Evolutionary conservation across 78 protist genomes (phyloP).

Genomic region (Dictyostelium brefeldianum): DNA sequence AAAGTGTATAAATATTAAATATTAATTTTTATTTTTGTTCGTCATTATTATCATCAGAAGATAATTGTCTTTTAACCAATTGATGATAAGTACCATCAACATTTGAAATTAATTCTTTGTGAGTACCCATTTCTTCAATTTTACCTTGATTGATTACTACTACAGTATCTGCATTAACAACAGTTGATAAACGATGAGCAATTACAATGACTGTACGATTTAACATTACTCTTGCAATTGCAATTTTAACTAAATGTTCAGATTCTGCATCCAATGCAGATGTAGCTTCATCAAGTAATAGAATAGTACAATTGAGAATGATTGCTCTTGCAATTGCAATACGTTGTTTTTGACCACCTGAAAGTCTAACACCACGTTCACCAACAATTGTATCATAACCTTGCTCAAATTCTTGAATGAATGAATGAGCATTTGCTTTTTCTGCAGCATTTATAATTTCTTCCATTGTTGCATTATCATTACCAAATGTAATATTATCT

Average conservation of each 20-base stretch:
- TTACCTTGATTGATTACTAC: constrained; percentile 90
- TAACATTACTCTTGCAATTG: constrained; percentile 74
- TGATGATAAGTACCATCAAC: constrained; percentile 53
- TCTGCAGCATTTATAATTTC: constrained; percentile 85
- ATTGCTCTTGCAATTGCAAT: constrained; percentile 91
- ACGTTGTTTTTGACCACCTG: constrained; percentile 93
- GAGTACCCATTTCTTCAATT: constrained; percentile 95
- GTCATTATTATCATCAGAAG: constrained; percentile 1
- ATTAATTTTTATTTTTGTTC: background rate
- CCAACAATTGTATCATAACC: constrained; percentile 90
- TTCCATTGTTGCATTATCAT: constrained; percentile 50
- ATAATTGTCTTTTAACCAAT: constrained; percentile 65
- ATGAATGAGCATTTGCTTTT: constrained; percentile 94
- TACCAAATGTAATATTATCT: constrained; percentile 92
- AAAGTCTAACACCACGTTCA: constrained; percentile 89
- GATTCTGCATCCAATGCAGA: constrained; percentile 92
- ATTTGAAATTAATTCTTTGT: constrained; percentile 87
- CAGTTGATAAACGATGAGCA: constrained; percentile 96
- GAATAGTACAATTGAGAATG: constrained; percentile 86
- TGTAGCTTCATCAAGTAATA: constrained; percentile 98
- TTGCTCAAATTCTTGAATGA: constrained; percentile 84
- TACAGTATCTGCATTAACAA: constrained; percentile 85
- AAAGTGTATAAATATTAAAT: too few relatives aligned
- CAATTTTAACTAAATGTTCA: constrained; percentile 91
- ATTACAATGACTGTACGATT: constrained; percentile 88